These are phyloP conservation scores for Ricinus communis DNA, from an alignment of 345 rosid genomes.

Conservation along the genomic window DNA sequence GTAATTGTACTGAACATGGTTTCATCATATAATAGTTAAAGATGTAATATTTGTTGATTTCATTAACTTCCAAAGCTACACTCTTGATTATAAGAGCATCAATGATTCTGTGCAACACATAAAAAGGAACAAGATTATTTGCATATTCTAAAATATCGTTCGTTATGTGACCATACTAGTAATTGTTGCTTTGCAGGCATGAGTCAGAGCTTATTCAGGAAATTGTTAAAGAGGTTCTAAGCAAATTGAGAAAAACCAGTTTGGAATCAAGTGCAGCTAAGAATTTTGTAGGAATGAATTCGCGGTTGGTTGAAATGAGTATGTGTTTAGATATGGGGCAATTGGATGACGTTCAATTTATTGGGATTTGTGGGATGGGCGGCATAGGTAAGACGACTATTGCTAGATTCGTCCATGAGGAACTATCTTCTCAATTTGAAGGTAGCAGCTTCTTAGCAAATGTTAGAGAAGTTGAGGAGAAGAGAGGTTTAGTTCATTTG, in stretches of 20 bases:
- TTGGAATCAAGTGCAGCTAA: background rate
- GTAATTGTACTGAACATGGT: too few relatives aligned
- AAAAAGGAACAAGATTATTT: too few relatives aligned
- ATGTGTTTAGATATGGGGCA: background rate
- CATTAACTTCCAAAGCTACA: too few relatives aligned
- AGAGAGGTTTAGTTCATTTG: conserved; percentile 1
- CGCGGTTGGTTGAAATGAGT: conserved; percentile 13
- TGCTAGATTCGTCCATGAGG: conserved; percentile 10
- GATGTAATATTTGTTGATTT: too few relatives aligned
- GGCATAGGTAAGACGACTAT: conserved; percentile 18
- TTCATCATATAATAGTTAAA: too few relatives aligned
- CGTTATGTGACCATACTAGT: background rate
- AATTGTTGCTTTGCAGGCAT: conserved; percentile 1
- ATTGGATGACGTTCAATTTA: conserved; percentile 1
- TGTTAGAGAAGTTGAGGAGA: conserved; percentile 11
- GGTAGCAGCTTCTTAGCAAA: conserved; percentile 16
- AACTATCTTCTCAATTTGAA: conserved; percentile 4
- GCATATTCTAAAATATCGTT: too few relatives aligned
- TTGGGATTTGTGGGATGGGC: conserved; percentile 22
- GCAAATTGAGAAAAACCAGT: conserved; percentile 8
- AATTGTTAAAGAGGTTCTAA: background rate
- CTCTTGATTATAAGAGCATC: too few relatives aligned
- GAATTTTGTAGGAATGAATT: conserved; percentile 12
- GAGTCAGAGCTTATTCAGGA: conserved; percentile 18
- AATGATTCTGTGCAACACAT: too few relatives aligned